Percentiles rank a stretch among this genome's conserved stretches.
These are phyloP conservation scores for Herpotrichia juniperi DNA, from an alignment of 2,329 filamentous ascomycete genomes.

Conservation along the genomic window DNA sequence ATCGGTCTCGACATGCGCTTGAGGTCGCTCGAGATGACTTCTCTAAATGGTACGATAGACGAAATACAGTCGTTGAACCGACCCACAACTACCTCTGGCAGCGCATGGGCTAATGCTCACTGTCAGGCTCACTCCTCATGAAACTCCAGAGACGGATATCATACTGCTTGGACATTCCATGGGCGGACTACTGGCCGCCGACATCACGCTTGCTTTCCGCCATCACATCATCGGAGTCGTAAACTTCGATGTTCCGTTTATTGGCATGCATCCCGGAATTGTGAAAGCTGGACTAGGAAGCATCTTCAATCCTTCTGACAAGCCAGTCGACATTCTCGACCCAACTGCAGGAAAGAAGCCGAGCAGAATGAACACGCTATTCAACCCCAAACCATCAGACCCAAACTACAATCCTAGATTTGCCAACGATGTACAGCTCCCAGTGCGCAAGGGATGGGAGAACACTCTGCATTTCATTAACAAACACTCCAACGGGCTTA, in stretches of 20 bases:
- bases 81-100: background rate
- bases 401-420: slow-evolving; percentile 79
- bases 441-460: slow-evolving; percentile 72
- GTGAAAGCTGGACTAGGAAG: slow-evolving; percentile 81
- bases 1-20: slow-evolving; percentile 76
- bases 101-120: slow-evolving; percentile 11
- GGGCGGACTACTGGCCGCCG: slow-evolving; percentile 82
- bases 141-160: slow-evolving; percentile 75
- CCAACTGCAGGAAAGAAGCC: slow-evolving; percentile 25
- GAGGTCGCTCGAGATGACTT: slow-evolving; percentile 81
- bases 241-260: slow-evolving; percentile 83
- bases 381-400: slow-evolving; percentile 48
- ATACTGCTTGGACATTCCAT: slow-evolving; percentile 88
- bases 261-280: slow-evolving; percentile 88
- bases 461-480: slow-evolving; percentile 75
- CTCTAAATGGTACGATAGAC: slow-evolving; percentile 69
- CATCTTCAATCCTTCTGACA: slow-evolving; percentile 65
- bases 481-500: slow-evolving; percentile 78
- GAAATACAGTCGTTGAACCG: too few relatives aligned
- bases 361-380: slow-evolving; percentile 43
- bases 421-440: slow-evolving; percentile 73
- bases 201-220: slow-evolving; percentile 75
- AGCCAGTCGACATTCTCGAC: slow-evolving; percentile 8
- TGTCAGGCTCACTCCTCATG: slow-evolving; percentile 74
- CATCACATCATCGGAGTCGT: slow-evolving; percentile 82